Percentiles rank a stretch among this genome's conserved stretches.
Conservation (phyloP, 2,329 filamentous ascomycete species). For the Colletotrichum sp. region DNA sequence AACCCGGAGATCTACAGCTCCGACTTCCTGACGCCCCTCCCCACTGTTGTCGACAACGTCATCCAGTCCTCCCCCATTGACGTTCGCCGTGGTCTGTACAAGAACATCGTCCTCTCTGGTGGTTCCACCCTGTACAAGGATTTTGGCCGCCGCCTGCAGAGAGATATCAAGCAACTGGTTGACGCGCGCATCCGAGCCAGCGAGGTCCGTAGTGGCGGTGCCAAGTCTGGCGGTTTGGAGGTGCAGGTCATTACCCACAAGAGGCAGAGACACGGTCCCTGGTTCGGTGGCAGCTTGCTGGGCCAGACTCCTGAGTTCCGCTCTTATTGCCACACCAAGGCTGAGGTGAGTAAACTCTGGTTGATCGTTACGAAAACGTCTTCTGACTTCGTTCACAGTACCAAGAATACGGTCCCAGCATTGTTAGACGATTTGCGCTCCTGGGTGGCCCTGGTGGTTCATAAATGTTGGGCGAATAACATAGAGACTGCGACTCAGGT, state of each 20-base stretch:
- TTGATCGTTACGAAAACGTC: neutral
- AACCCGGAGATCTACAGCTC: conserved; percentile 99
- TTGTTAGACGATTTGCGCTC: conserved; percentile 92
- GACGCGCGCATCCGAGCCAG: conserved; percentile 92
- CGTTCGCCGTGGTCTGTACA: conserved; percentile 95
- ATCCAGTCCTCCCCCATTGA: conserved; percentile 99
- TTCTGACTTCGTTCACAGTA: conserved; percentile 60
- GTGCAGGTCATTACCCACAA: conserved; percentile 98
- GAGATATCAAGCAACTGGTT: conserved; percentile 95
- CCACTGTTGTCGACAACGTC: conserved; percentile 91
- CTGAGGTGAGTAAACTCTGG: conserved; percentile 55
- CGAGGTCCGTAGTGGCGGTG: conserved; percentile 89
- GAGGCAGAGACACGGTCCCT: conserved; percentile 94
- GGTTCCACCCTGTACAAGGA: conserved; percentile 98
- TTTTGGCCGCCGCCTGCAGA: conserved; percentile 93
- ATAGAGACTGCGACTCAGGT: conserved; percentile 1
- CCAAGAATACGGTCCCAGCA: conserved; percentile 94
- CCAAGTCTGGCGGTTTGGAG: conserved; percentile 91
- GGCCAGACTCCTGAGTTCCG: conserved; percentile 98
- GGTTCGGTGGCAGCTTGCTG: conserved; percentile 96
- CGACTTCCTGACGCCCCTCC: conserved; percentile 95
- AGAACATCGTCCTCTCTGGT: conserved; percentile 98
- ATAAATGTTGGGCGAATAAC: conserved; percentile 39
- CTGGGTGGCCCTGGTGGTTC: conserved; percentile 89
- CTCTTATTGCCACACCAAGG: conserved; percentile 97